Base-by-base conservation (phyloP, 2,329 filamentous ascomycete genomes). In the Aspergillus fumigatus region DNA sequence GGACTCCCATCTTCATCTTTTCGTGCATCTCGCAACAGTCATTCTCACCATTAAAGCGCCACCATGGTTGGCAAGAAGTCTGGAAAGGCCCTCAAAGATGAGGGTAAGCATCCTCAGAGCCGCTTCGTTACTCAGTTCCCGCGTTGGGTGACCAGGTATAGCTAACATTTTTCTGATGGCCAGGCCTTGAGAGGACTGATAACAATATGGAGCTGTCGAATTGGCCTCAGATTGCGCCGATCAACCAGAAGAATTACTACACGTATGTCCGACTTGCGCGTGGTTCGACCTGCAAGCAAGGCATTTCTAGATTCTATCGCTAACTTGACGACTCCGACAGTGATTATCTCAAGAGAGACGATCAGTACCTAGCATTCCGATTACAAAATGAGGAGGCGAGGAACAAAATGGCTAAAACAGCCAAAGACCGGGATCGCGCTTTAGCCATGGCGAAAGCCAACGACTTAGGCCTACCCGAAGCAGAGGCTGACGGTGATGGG, bases 191-290 rank as follows among this genome's bases (percentile, higher is more conserved):
- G 78, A 85, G 93, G 71, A 97, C 94, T 59, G 94, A 99, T 80
- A 99, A 99, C 84, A 92, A 93, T 77, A 93, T 99, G 88, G 94
- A 92, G 71, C 85, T 94, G 70, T 90, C 92, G 50, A 95, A 84
- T 73, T 99, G 94, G 93, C 93, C 94, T 9, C 88, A 94, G 70
- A 87, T 96, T 56, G 83, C 85, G 47, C 90, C 94, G 67, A 99
- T 99, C 76, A 99, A 99, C 73, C 94, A 99, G 75, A 99, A 99
- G 80, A 99, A 99, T 75, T 99, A 99, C 76, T 97, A 97, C 74
- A 96, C 92, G 90, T 94, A 82, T 59, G 86, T 79, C 23, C 32
- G 21, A 11, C 35, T 32, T 25, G 6, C 27, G 21, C 38, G 7
- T 23, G 23, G 19, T 38, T 50, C 10, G 1, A 47, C 2, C 41